A percentile compares a stretch with the other conserved stretches of the same genome.
phyloP scores from a whole-genome alignment of 805 yeast species.

The Saccharomycopsis selenospora region DNA sequence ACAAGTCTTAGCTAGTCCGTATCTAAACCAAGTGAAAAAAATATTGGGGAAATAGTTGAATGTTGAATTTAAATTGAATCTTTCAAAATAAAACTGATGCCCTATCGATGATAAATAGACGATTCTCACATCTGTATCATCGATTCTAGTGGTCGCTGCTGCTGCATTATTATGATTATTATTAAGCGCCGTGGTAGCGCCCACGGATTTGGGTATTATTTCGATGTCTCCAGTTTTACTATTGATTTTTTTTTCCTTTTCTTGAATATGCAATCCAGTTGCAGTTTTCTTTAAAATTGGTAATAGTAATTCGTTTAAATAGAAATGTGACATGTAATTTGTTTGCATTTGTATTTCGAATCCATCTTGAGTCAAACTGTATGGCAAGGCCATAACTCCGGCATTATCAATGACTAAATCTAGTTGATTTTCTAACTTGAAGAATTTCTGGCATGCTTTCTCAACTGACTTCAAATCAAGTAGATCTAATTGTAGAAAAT shows the following conservation, averaged over 20 bases:
- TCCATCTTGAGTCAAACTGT: conserved; percentile 52
- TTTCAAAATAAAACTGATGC: conserved; percentile 45
- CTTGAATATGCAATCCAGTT: too few species aligned
- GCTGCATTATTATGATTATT: too few species aligned
- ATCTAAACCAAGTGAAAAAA: conserved; percentile 69
- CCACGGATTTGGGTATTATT: too few species aligned
- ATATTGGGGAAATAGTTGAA: conserved; percentile 59
- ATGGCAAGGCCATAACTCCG: conserved; percentile 75
- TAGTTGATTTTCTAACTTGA: conserved; percentile 36
- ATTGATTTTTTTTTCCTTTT: too few species aligned
- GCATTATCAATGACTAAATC: conserved; percentile 71
- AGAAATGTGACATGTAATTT: conserved; percentile 68
- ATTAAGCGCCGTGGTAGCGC: too few species aligned
- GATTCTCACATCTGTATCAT: conserved; percentile 32
- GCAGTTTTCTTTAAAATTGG: conserved; percentile 39
- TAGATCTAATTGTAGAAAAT: conserved; percentile 50
- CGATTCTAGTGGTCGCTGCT: background rate
- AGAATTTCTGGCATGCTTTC: conserved; percentile 36
- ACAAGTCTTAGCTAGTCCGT: conserved; percentile 69
- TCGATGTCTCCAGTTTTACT: too few species aligned
- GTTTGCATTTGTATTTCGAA: conserved; percentile 79
- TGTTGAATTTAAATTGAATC: conserved; percentile 40
- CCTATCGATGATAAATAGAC: conserved; percentile 60
- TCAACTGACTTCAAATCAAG: conserved; percentile 33
- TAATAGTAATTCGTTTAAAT: conserved; percentile 54